Evolutionary conservation across 169 alveolate species (phyloP).

Genomic region (Eimeria praecox): DNA sequence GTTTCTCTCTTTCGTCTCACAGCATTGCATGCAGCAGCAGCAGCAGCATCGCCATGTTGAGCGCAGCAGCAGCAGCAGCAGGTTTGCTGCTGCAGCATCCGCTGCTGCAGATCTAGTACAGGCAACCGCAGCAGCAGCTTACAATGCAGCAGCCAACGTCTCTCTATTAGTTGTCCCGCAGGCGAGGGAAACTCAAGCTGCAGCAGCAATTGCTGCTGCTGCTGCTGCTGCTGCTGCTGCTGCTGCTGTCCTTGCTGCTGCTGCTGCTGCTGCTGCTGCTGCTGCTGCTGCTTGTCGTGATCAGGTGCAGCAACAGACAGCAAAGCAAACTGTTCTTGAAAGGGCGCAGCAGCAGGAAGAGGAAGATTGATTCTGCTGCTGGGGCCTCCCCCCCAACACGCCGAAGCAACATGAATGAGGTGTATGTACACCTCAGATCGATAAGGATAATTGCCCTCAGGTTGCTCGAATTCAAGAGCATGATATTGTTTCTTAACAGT

Average conservation of each 20-base stretch:
- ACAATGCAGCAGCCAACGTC: conserved; percentile 29
- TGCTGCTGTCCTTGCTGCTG: conserved; percentile 31
- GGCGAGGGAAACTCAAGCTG: not conserved
- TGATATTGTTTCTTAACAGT: conserved; percentile 54
- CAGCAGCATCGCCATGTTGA: not conserved
- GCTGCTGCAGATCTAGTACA: not conserved
- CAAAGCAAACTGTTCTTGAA: conserved; percentile 57
- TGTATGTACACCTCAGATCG: conserved; percentile 69
- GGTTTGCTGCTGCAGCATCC: not conserved
- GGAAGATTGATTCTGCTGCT: not conserved
- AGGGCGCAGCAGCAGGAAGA: conserved; percentile 63
- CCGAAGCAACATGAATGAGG: conserved; percentile 62
- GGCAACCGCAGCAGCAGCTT: conserved; percentile 34
- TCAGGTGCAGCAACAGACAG: conserved; percentile 17
- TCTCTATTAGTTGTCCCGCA: conserved; percentile 13
- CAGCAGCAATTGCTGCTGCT: conserved; percentile 20
- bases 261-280: conserved; percentile 37
- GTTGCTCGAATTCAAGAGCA: conserved; percentile 62
- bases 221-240: conserved; percentile 43
- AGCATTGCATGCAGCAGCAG: not conserved
- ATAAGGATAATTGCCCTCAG: conserved; percentile 71
- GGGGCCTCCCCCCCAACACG: conserved; percentile 56
- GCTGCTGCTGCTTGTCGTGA: conserved; percentile 5
- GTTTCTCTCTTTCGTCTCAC: not conserved
- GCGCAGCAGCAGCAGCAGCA: too few relatives aligned